Percentiles rank a stretch among this genome's conserved stretches.
Conservation (phyloP, 805 yeast species). For the Metschnikowia kofuensis region DNA sequence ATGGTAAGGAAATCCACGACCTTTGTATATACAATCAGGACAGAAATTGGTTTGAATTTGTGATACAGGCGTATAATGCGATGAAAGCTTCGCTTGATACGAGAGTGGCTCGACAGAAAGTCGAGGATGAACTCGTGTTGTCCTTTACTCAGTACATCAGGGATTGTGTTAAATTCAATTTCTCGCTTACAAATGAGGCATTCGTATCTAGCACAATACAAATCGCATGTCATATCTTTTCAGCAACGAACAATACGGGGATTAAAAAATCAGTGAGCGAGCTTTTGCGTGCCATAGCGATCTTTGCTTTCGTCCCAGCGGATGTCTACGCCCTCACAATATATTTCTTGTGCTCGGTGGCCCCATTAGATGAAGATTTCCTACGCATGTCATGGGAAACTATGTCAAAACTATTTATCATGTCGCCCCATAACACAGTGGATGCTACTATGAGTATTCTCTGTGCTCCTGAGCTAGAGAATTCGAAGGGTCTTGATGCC, state of each 20-base stretch:
- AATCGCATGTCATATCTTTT: constrained; percentile 35
- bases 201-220: constrained; percentile 30
- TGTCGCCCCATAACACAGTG: constrained; percentile 32
- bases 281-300: constrained; percentile 42
- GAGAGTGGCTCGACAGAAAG: background rate
- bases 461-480: constrained; percentile 22
- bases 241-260: constrained; percentile 33
- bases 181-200: constrained; percentile 40
- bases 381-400: constrained; percentile 36
- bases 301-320: constrained; percentile 47
- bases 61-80: constrained; percentile 9
- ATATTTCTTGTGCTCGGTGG: constrained; percentile 45
- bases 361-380: constrained; percentile 31
- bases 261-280: constrained; percentile 39
- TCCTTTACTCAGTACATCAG: constrained; percentile 32
- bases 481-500: constrained; percentile 7
- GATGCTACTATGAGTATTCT: constrained; percentile 21
- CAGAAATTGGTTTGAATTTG: constrained; percentile 21
- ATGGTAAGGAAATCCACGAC: constrained; percentile 54
- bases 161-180: constrained; percentile 48
- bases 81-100: constrained; percentile 13
- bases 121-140: background rate
- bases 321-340: constrained; percentile 34
- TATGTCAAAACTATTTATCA: constrained; percentile 34
- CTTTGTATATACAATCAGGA: constrained; percentile 43